Evolutionary conservation across 768 basidiomycete genomes (phyloP), one percentile per base, ranked within the genome.

Genomic region (Agrocybe chaxingu): DNA sequence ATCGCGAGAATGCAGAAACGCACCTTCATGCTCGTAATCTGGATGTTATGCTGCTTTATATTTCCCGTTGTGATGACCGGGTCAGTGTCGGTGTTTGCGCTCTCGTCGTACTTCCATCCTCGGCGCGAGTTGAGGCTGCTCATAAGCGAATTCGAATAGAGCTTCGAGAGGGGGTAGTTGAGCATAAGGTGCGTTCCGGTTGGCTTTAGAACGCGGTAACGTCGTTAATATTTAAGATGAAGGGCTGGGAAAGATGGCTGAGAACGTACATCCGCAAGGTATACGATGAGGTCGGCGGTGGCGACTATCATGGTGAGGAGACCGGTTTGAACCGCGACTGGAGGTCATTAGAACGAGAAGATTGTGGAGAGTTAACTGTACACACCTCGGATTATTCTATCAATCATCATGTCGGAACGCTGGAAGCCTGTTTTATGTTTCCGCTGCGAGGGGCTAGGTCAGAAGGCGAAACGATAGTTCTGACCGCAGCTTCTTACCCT

Each of bases 271-370:
- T 59, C 59, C 10, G 53, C 47, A 9, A 63, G 52, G 46, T 52
- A 63, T 36, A 54, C 50, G n/a, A 59, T 48, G 34, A 60, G 44
- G 44, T 63, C 62, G 11, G 57, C 38, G 4, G 40, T 37, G 9
- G 62, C 62, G 10, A 63, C 48, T n/a, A 63, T 50, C 45, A 56
- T 55, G 5, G 62, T 63, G 24, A 63, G 31, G 16, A 58, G 51
- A 12, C 62, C 62, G 5, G 62, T 63, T 46, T 60, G 62, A 7
- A 63, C 54, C 8, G 62, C 59, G 32, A 63, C 59, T 63, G 24
- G 3, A 41, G 2, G 24, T 6, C 4, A n/a, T 9, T 16, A 33
- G 9, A 13, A 9, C 7, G n/a, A 29, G 18, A 12, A 13, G 13
- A 8, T 12, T 3, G 9, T 34, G 13, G 24, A 4, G 24, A 3